Percentiles rank a stretch among this genome's conserved stretches.
Evolutionary conservation across 208 protist species (phyloP).

Genomic region (Acanthamoeba polyphaga): DNA sequence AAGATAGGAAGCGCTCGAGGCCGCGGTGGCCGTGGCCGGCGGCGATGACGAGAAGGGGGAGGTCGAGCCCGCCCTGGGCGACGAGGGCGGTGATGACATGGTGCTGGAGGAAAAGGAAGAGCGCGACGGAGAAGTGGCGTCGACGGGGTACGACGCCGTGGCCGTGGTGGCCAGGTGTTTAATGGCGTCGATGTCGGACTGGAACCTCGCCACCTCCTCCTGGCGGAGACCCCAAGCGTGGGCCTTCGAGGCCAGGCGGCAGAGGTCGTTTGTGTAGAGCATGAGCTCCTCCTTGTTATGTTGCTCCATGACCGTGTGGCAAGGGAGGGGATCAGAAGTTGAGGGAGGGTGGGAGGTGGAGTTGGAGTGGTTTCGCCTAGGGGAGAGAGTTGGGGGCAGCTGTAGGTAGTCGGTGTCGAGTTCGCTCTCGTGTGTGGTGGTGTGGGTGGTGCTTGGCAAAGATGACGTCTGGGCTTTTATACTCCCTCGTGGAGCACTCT

Average conservation of each 20-base stretch:
- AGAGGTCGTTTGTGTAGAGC: conserved; percentile 48
- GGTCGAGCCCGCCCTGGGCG: neutral
- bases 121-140: neutral
- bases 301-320: no score
- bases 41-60: no score
- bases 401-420: no score
- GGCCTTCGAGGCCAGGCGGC: conserved; percentile 9
- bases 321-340: no score
- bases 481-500: no score
- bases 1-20: neutral
- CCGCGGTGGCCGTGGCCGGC: neutral
- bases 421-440: no score
- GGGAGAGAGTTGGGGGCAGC: no score
- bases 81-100: neutral
- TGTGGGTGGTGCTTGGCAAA: no score
- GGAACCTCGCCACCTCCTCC: neutral
- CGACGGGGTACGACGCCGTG: neutral
- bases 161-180: neutral
- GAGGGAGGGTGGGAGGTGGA: no score
- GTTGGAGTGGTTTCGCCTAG: no score
- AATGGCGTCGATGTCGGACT: conserved; percentile 6
- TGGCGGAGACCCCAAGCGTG: neutral
- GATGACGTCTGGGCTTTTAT: no score
- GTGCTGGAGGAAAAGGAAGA: neutral
- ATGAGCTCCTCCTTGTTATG: neutral